Conservation (phyloP, 192 early-diverging fungal species). For the Chytriomyces hyalinus region DNA sequence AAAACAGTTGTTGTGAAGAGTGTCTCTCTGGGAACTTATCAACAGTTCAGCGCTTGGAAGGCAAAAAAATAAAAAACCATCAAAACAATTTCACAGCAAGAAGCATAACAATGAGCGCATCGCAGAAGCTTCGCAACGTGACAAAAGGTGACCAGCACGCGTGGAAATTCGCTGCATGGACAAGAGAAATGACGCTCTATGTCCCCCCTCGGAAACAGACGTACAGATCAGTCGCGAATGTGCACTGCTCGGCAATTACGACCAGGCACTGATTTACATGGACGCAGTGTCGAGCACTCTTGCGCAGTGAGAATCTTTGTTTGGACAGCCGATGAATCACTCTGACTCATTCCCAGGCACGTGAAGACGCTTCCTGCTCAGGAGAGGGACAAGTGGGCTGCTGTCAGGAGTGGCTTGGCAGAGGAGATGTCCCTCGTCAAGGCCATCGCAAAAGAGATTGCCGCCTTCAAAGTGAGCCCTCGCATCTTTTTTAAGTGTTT, state of each 20-base stretch:
- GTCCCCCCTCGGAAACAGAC: constrained; percentile 24
- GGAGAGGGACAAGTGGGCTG: constrained; percentile 49
- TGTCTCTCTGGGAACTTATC: no score
- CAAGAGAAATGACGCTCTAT: no score
- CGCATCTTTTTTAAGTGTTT: neutral
- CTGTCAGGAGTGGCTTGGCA: constrained; percentile 39
- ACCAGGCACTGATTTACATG: constrained; percentile 57
- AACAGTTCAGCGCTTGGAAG: no score
- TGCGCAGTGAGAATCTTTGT: constrained; percentile 37
- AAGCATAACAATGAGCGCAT: no score
- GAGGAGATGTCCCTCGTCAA: constrained; percentile 61
- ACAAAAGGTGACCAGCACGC: no score
- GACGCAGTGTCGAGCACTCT: constrained; percentile 61
- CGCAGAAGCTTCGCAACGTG: no score
- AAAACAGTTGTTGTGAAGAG: neutral
- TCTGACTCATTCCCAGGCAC: constrained; percentile 41
- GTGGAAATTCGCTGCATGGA: no score
- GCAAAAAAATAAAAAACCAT: no score
- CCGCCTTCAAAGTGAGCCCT: constrained; percentile 56
- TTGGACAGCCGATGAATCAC: neutral
- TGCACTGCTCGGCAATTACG: constrained; percentile 64
- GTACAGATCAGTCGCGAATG: constrained; percentile 58
- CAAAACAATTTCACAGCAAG: no score
- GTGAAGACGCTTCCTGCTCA: constrained; percentile 45
- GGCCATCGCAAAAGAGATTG: constrained; percentile 55